Evolutionary conservation across 2,329 filamentous ascomycete genomes (phyloP).

Genomic region (Basipetospora sp.): DNA sequence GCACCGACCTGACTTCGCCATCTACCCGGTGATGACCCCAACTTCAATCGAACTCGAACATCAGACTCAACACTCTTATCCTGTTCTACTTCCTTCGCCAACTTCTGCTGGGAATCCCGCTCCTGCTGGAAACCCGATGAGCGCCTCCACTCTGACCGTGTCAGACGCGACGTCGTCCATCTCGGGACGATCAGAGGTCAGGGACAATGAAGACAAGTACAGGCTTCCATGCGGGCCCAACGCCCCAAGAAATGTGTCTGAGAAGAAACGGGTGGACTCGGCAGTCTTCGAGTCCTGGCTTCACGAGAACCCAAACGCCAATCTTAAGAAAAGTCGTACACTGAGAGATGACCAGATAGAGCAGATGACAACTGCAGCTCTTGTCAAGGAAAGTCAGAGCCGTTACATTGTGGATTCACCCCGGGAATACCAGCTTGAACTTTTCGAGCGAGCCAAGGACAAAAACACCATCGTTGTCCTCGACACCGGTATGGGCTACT

Average conservation of each 20-base stretch:
- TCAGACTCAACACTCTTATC: too few relatives aligned
- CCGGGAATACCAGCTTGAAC: conserved; percentile 78
- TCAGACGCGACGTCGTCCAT: too few relatives aligned
- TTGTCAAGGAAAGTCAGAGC: conserved; percentile 16
- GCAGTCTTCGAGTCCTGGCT: conserved; percentile 33
- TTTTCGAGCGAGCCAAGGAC: conserved; percentile 74
- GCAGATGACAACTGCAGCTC: conserved; percentile 1
- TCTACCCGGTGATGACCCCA: too few relatives aligned
- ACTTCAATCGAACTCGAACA: too few relatives aligned
- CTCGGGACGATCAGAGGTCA: too few relatives aligned
- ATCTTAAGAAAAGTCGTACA: neutral
- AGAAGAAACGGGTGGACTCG: conserved; percentile 35
- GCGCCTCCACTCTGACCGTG: too few relatives aligned
- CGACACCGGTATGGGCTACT: conserved; percentile 52
- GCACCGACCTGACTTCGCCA: too few relatives aligned
- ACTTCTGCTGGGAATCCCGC: too few relatives aligned
- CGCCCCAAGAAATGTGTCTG: conserved; percentile 24
- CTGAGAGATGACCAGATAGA: neutral
- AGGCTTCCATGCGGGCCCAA: conserved; percentile 16
- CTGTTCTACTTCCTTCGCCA: too few relatives aligned
- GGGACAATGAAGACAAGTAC: conserved; percentile 15
- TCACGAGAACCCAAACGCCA: conserved; percentile 13
- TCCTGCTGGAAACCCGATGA: too few relatives aligned
- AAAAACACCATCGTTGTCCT: conserved; percentile 86
- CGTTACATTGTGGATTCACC: conserved; percentile 57